Evolutionary conservation across 495 filamentous ascomycete genomes (phyloP).

Genomic region (Neurospora sp.): DNA sequence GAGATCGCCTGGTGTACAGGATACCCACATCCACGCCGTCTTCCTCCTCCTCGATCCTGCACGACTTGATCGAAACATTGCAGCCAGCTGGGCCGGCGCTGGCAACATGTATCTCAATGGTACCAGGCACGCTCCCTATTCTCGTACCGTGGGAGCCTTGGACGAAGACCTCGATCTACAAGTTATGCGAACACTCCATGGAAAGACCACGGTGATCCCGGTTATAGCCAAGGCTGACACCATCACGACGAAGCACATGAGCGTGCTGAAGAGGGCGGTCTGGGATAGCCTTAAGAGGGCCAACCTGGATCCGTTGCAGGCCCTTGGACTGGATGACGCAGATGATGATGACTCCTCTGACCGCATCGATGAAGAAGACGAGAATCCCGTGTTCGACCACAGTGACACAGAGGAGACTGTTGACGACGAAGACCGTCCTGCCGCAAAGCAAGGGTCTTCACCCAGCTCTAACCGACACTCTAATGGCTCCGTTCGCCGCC

Average conservation of each 20-base stretch:
- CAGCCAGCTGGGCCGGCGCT: conserved; percentile 47
- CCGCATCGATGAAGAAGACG: conserved; percentile 52
- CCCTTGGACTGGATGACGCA: conserved; percentile 66
- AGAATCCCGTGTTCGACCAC: conserved; percentile 34
- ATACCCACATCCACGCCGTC: conserved; percentile 95
- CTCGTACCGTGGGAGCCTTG: conserved; percentile 54
- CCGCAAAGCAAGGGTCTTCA: conserved; percentile 22
- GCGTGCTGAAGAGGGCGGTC: conserved; percentile 81
- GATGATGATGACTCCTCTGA: conserved; percentile 48
- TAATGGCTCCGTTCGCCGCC: conserved; percentile 36
- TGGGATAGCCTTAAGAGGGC: conserved; percentile 78
- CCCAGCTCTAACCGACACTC: conserved; percentile 37
- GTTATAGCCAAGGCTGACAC: conserved; percentile 97
- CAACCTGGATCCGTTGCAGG: conserved; percentile 81
- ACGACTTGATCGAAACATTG: conserved; percentile 73
- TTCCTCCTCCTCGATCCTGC: conserved; percentile 87
- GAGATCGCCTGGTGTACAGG: conserved; percentile 81
- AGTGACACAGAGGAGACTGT: conserved; percentile 12
- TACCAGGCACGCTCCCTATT: conserved; percentile 34
- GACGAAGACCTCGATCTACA: conserved; percentile 88
- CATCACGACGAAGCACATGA: conserved; percentile 87
- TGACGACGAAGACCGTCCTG: conserved; percentile 20
- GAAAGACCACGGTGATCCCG: conserved; percentile 92
- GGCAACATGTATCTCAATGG: conserved; percentile 44
- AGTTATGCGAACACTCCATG: conserved; percentile 76